Evolutionary conservation across 2,329 filamentous ascomycete genomes (phyloP), one percentile per base, ranked within the genome.

Genomic region (Alternaria longipes): DNA sequence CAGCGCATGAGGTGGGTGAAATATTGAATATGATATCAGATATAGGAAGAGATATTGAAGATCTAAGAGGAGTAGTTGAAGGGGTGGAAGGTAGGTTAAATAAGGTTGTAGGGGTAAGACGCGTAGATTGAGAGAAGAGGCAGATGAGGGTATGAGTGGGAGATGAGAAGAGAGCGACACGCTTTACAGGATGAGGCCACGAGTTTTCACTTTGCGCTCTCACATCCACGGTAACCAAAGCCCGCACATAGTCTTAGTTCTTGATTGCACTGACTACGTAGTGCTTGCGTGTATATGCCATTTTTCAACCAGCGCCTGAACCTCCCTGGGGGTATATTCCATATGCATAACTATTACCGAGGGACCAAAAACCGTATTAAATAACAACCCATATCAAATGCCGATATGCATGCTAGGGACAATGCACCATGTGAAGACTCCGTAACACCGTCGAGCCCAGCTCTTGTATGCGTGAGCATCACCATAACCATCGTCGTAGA

Each of bases 1-100:
- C 78, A 8, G 68, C 71, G 36, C 71, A 74, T 59, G 70, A 75
- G 49, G 68, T 74, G 5, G 73, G 69, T 0, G 62, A 67, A n/a
- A 62, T 73, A n/a, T 16, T 66, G 14, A 62, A 61, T 49, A 66
- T 66, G 49, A 51, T 70, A 9, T 58, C 58, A 2, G 52, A 72
- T 49, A 66, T 71, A 52, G 71, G 66, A 11, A 56, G 65, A 20
- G 68, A 72, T 55, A 20, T 72, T 28, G 56, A 69, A 28, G 63
- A 67, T 40, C 53, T 70, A 30, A 62, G 60, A 20, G 56, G 64
- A 16, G 55, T 42, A 1, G 26, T 74, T 36, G 54, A 41, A 22
- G 54, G 36, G 28, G 53, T 73, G 6, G 67, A 51, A 12, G 62
- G 63, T 34, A 64, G 71, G 36, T 44, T 72, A 32, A 67, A 55